Evolutionary conservation across 2,329 filamentous ascomycete genomes (phyloP).

Genomic region (Meredithiella fracta): DNA sequence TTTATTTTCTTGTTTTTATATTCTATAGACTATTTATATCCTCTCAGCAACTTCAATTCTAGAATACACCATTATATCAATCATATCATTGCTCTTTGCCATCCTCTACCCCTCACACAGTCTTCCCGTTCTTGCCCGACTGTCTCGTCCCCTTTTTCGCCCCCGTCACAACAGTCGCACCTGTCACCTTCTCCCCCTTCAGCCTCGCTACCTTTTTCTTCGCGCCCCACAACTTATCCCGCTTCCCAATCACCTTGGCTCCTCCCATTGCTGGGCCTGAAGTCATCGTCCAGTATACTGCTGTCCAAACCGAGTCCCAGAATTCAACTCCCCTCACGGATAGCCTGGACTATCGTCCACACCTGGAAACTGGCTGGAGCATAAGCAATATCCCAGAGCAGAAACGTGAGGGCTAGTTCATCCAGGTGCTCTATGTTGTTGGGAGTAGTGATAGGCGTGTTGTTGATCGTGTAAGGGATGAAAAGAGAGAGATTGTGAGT

Average conservation of each 20-base stretch:
- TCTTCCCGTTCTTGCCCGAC: too few species aligned
- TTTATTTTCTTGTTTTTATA: neutral
- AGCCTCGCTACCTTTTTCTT: too few species aligned
- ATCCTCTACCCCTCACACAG: too few species aligned
- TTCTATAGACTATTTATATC: neutral
- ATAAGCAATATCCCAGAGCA: conserved; percentile 6
- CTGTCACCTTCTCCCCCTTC: too few species aligned
- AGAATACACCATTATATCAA: too few species aligned
- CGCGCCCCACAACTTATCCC: too few species aligned
- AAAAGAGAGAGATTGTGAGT: neutral
- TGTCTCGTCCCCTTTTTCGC: too few species aligned
- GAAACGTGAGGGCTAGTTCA: neutral
- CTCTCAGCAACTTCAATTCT: too few species aligned
- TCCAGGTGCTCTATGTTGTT: neutral
- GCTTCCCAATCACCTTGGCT: neutral
- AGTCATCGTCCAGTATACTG: neutral
- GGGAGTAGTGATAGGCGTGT: neutral
- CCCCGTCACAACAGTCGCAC: too few species aligned
- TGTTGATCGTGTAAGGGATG: conserved; percentile 1
- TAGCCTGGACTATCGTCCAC: conserved; percentile 1
- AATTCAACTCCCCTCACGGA: neutral
- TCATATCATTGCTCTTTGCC: too few species aligned
- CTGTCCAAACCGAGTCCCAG: neutral
- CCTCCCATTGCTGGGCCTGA: conserved; percentile 4
- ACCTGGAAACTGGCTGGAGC: neutral